Percentiles rank a stretch among this genome's conserved stretches.
phyloP scores from a whole-genome alignment of 345 rosid genomes.

The Diplotaxis tenuifolia region DNA sequence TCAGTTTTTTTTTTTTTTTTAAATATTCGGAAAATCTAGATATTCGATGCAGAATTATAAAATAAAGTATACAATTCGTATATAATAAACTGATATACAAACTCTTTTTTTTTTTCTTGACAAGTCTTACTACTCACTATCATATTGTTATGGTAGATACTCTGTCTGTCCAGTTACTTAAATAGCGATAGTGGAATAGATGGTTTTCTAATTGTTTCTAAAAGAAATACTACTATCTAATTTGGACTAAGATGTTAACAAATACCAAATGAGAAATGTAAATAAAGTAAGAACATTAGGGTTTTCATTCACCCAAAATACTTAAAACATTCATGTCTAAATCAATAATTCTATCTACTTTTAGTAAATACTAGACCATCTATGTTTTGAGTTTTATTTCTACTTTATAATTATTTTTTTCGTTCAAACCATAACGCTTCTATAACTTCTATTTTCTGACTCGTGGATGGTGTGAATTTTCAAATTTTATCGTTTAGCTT shows the following conservation, averaged over 20 bases:
- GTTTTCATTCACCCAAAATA: neutral
- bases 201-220: neutral
- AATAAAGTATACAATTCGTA: neutral
- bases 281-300: neutral
- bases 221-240: neutral
- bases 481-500: neutral
- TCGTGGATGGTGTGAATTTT: neutral
- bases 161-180: neutral
- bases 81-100: neutral
- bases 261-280: neutral
- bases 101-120: neutral
- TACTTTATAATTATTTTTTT: neutral
- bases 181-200: neutral
- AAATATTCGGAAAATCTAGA: conserved; percentile 2
- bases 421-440: neutral
- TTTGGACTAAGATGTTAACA: neutral
- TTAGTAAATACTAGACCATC: neutral
- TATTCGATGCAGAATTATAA: neutral
- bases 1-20: too few relatives aligned
- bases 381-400: neutral
- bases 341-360: neutral
- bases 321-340: neutral
- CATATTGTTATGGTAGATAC: neutral
- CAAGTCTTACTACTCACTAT: neutral
- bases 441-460: neutral